phyloP scores from a whole-genome alignment of 208 protist species.

The Trypanosoma mega region DNA sequence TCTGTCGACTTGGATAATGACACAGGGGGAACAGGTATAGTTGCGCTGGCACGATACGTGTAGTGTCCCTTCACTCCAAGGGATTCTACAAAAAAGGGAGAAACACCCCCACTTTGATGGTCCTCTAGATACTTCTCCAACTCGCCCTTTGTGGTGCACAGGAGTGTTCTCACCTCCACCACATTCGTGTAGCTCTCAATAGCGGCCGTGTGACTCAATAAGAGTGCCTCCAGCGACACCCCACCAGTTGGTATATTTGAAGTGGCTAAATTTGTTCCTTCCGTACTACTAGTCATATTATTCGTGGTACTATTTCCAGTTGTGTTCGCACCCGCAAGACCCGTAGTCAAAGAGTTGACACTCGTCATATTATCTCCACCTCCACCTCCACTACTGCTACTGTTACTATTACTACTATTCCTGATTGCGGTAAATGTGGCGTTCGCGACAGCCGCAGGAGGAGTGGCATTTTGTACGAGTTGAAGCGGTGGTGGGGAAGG shows the following conservation, averaged over 20 bases:
- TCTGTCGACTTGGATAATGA: not conserved
- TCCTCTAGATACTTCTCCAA: slow-evolving; percentile 56
- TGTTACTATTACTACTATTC: no score
- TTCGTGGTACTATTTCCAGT: no score
- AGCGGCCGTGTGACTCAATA: slow-evolving; percentile 58
- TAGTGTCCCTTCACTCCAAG: slow-evolving; percentile 57
- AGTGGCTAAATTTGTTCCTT: no score
- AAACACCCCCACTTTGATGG: no score
- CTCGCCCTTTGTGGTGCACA: slow-evolving; percentile 28
- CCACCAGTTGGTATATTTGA: no score
- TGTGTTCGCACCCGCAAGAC: no score
- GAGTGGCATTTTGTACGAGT: slow-evolving; percentile 8
- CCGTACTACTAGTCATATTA: no score
- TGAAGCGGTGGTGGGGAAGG: slow-evolving; percentile 57
- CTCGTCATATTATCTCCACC: no score
- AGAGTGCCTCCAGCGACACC: slow-evolving; percentile 46
- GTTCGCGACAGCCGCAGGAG: slow-evolving; percentile 2
- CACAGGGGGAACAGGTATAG: slow-evolving; percentile 45
- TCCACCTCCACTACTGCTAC: no score
- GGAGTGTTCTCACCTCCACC: slow-evolving; percentile 32
- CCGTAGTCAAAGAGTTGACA: no score
- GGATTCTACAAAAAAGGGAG: slow-evolving; percentile 60
- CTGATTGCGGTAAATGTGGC: slow-evolving; percentile 1
- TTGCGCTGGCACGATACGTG: slow-evolving; percentile 72
- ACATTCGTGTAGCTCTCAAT: slow-evolving; percentile 36